Base-by-base conservation (phyloP, 805 yeast genomes). In the Maudiozyma bulderi region DNA sequence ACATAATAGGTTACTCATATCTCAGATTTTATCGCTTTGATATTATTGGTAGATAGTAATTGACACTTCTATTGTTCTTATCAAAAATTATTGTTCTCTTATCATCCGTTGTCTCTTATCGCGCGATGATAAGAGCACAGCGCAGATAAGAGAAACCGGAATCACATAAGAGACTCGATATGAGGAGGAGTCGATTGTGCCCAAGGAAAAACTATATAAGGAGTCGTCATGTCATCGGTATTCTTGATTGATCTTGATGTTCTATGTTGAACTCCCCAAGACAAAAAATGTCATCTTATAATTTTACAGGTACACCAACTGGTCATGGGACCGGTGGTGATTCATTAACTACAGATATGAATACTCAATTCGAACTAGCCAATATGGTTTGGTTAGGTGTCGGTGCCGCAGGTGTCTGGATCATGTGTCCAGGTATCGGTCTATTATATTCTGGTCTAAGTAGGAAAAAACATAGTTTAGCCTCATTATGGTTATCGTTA, bases 391-490 rank as follows among this genome's bases (percentile, higher is more conserved):
- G 95, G 95, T 76, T 88, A 49, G 87, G 82, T 65, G 75, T 78
- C 6, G 75, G 87, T n/a, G 82, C 81, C 8, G 82, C 78, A 26
- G 74, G 93, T 50, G 98, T 91, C 52, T 90, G 95, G 89, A 80
- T 91, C 59, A 93, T 91, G 96, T 71, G 89, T 58, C 97, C 98
- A 37, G 99, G 99, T 53, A 83, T 93, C 47, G 99, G 98, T 52
- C 70, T 93, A 48, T 73, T 91, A 54, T 91, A 91, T 70, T 87
- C 96, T 35, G 99, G 99, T 56, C 72, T 93, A 53, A 82, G 96
- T 13, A 81, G 99, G 68, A 91, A 91, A 69, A 87, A 90, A 68
- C 97, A 93, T 61, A 96, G 97, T n/a, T 72, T 93, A 48, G 86
- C 97, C 7, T 73, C 93, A 47, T 71, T 93, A 47, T 93, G 97